phyloP scores from a whole-genome alignment of 140 eudicot species.

The Bidens hawaiensis region DNA sequence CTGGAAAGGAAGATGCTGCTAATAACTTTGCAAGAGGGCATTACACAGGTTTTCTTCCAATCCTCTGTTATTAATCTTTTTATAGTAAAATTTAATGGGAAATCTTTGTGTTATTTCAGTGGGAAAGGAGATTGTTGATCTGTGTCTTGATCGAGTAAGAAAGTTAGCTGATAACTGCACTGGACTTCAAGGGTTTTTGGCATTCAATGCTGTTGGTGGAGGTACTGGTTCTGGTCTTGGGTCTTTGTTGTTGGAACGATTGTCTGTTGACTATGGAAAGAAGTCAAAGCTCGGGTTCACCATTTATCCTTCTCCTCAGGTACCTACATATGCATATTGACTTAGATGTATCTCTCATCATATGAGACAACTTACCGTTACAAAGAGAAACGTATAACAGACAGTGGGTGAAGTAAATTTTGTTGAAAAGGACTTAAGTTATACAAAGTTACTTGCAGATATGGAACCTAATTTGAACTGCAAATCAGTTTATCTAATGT shows the following conservation, averaged over 20 bases:
- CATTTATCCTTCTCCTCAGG: slow-evolving; percentile 60
- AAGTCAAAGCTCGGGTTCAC: slow-evolving; percentile 56
- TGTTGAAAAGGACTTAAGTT: neutral
- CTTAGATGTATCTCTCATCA: neutral
- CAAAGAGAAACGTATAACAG: neutral
- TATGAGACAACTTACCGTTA: neutral
- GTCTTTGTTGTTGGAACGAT: slow-evolving; percentile 52
- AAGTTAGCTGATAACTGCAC: slow-evolving; percentile 61
- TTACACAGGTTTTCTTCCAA: slow-evolving; percentile 36
- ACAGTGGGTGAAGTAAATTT: neutral
- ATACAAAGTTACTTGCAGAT: neutral
- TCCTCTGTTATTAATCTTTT: neutral
- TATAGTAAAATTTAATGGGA: neutral
- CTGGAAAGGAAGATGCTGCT: slow-evolving; percentile 68
- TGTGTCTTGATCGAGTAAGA: slow-evolving; percentile 60
- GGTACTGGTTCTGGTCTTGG: slow-evolving; percentile 57
- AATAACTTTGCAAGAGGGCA: slow-evolving; percentile 66
- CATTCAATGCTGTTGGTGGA: slow-evolving; percentile 17
- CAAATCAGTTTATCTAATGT: neutral
- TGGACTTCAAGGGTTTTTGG: slow-evolving; percentile 47
- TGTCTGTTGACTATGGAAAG: slow-evolving; percentile 56
- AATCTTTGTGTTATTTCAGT: slow-evolving; percentile 26
- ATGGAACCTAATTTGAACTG: neutral
- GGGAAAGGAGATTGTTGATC: slow-evolving; percentile 49
- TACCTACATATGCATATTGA: slow-evolving; percentile 5